These are phyloP conservation scores for Eimeria tenella DNA, from an alignment of 169 alveolate genomes.

Conservation along the genomic window DNA sequence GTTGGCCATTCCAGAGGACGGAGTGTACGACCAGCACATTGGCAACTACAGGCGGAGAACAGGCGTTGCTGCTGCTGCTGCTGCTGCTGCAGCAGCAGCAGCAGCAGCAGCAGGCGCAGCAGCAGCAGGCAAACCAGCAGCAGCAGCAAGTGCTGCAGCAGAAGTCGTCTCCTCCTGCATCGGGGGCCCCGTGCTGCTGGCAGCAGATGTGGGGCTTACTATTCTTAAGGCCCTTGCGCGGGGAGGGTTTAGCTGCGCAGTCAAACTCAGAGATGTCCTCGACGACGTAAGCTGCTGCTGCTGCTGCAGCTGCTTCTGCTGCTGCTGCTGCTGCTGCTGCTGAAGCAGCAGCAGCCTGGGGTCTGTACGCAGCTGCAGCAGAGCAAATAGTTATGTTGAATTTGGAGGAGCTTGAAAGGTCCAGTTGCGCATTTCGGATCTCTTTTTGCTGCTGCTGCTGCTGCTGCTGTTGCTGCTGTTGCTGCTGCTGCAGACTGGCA, in stretches of 20 bases:
- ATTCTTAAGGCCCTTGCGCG: constrained; percentile 39
- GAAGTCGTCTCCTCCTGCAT: constrained; percentile 35
- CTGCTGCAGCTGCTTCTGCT: background rate
- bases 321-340: no score
- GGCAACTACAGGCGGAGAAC: background rate
- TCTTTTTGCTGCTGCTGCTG: no score
- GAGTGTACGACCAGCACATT: constrained; percentile 58
- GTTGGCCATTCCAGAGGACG: constrained; percentile 23
- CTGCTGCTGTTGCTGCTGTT: background rate
- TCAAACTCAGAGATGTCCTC: constrained; percentile 56
- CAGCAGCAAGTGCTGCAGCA: background rate
- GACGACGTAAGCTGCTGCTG: background rate
- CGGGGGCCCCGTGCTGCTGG: constrained; percentile 45
- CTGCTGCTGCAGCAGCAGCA: no score
- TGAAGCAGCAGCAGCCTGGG: background rate
- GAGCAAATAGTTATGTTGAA: no score
- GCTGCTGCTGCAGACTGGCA: constrained; percentile 5
- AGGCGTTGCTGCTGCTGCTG: no score
- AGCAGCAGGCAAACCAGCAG: no score
- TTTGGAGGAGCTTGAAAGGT: no score
- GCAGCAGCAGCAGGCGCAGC: no score
- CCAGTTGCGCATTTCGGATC: no score
- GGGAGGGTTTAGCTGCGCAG: constrained; percentile 65
- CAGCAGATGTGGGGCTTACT: background rate
- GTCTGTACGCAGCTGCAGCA: background rate